Percentiles rank a stretch among this genome's conserved stretches.
Evolutionary conservation across 192 early-diverging fungal genomes (phyloP).

Genomic region (Backusella tuberculispora): DNA sequence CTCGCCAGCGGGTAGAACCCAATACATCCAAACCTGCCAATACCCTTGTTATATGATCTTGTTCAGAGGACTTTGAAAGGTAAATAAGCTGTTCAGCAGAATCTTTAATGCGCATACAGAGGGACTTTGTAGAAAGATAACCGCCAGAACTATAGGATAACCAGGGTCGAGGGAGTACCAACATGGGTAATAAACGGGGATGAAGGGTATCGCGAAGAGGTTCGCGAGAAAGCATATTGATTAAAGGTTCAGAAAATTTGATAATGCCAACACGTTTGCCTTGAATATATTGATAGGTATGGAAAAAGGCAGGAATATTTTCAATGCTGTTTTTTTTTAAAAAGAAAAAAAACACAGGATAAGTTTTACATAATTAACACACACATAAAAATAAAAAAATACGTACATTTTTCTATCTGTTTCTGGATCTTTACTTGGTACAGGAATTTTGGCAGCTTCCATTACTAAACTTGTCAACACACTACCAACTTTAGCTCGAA

Average conservation of each 20-base stretch:
- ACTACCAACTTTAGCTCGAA: slow-evolving; percentile 53
- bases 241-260: slow-evolving; percentile 64
- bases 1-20: slow-evolving; percentile 83
- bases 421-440: slow-evolving; percentile 59
- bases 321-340: slow-evolving; percentile 37
- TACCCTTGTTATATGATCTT: slow-evolving; percentile 66
- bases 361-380: neutral
- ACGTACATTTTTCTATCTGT: slow-evolving; percentile 56
- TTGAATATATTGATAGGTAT: slow-evolving; percentile 61
- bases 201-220: slow-evolving; percentile 62
- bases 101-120: slow-evolving; percentile 78
- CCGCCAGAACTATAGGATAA: slow-evolving; percentile 83
- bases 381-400: slow-evolving; percentile 14
- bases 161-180: slow-evolving; percentile 92
- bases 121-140: slow-evolving; percentile 73
- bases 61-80: slow-evolving; percentile 77
- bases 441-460: slow-evolving; percentile 72
- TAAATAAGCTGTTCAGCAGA: slow-evolving; percentile 77
- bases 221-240: slow-evolving; percentile 67
- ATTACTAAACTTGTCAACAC: slow-evolving; percentile 64
- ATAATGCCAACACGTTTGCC: slow-evolving; percentile 79
- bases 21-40: slow-evolving; percentile 85
- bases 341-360: neutral
- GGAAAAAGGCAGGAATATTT: slow-evolving; percentile 81
- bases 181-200: slow-evolving; percentile 89